Conservation (phyloP, 371 early-diverging fungal species). For the Mucor plumbeus region DNA sequence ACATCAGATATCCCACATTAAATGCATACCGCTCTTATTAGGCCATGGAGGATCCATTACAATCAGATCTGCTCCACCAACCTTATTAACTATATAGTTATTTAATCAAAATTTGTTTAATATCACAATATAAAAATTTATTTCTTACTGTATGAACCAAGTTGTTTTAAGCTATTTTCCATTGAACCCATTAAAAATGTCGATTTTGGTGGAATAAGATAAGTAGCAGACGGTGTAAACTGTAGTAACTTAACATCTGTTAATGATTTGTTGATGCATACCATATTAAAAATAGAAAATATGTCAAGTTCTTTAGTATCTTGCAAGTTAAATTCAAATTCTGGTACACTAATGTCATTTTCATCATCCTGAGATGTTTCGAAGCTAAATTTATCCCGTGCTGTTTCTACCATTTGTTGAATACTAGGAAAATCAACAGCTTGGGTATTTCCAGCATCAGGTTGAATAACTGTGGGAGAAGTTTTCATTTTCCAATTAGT, state of each 20-base stretch:
- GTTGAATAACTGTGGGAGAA: not conserved
- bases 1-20: no score
- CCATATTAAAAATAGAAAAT: slow-evolving; percentile 38
- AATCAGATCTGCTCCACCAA: slow-evolving; percentile 62
- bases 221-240: slow-evolving; percentile 27
- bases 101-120: no score
- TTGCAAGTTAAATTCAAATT: not conserved
- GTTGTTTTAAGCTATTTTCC: slow-evolving; percentile 31
- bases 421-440: slow-evolving; percentile 41
- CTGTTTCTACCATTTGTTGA: slow-evolving; percentile 32
- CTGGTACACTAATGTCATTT: not conserved
- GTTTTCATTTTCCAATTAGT: slow-evolving; percentile 9
- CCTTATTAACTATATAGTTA: slow-evolving; percentile 14
- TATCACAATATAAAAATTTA: no score
- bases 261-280: slow-evolving; percentile 24
- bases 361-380: not conserved
- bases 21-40: slow-evolving; percentile 59
- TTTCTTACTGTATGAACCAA: slow-evolving; percentile 34
- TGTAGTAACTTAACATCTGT: slow-evolving; percentile 17
- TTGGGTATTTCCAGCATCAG: slow-evolving; percentile 8
- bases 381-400: slow-evolving; percentile 17
- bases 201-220: slow-evolving; percentile 43
- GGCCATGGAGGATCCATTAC: slow-evolving; percentile 86
- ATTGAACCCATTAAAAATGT: slow-evolving; percentile 48
- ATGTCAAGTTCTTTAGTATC: slow-evolving; percentile 28